Evolutionary conservation across 2,329 filamentous ascomycete species (phyloP), one percentile per base, ranked within the genome.

Genomic region (Fusarium sp.): DNA sequence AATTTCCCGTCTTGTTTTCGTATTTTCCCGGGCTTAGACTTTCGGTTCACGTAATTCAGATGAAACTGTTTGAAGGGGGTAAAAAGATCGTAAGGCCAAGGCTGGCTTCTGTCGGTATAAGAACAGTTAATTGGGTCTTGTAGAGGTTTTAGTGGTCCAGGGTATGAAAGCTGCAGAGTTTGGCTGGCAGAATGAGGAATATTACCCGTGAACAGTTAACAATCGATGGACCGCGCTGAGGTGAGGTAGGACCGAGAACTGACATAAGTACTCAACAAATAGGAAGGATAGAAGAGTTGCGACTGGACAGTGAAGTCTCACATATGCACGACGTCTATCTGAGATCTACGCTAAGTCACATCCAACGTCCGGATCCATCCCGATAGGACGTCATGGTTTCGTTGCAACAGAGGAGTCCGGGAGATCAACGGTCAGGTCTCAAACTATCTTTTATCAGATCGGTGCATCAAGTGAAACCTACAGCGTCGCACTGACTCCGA

Each of bases 381-480:
- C 10, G 18, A n/a, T 37, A 37, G 18, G 18, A 37, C 34, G 34
- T 37, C 10, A 37, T 37, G 3, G 18, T 37, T 37, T 18, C 4
- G 34, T 11, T 1, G 7, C 18, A 37, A 2, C 6, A 37, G 3
- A 37, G 2, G 3, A 6, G 0, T 2, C 0, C 18, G 34, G 34
- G 18, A 37, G 34, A 37, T 37, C 18, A 37, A n/a, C 34, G 6
- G 18, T 37, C 7, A 12, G 18, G 34, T n/a, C 7, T 37, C 1
- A 7, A n/a, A n/a, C 34, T 12, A 7, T n/a, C 3, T 12, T 37
- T 37, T n/a, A n/a, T 37, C 34, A 37, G 18, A 37, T 37, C 34
- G 18, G 10, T n/a, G 0, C 1, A 12, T 37, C 6, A 5, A 1
- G 4, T 7, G 18, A n/a, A 37, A n/a, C 18, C 2, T n/a, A 12